Evolutionary conservation across 73 alveolate genomes (phyloP).

Genomic region (Blepharisma stoltei): DNA sequence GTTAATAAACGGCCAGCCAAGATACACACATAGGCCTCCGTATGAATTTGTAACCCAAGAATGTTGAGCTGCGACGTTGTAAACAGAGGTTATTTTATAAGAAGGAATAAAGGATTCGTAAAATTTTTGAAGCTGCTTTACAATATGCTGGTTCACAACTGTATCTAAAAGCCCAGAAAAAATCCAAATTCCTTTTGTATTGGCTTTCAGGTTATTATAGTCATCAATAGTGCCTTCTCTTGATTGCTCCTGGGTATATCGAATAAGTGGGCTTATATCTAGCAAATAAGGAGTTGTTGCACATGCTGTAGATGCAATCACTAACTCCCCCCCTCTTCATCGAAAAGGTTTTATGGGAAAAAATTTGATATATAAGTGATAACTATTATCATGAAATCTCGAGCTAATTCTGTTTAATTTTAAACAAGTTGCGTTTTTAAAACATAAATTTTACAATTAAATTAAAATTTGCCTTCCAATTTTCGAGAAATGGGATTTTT

Average conservation of each 20-base stretch:
- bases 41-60: slow-evolving; percentile 46
- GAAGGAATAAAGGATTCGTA: slow-evolving; percentile 23
- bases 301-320: slow-evolving; percentile 13
- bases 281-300: not conserved
- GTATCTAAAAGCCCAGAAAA: slow-evolving; percentile 46
- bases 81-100: slow-evolving; percentile 24
- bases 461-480: too few species aligned
- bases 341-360: too few species aligned
- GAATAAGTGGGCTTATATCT: not conserved
- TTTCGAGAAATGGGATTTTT: too few species aligned
- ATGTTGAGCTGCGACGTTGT: slow-evolving; percentile 42
- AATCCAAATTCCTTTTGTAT: slow-evolving; percentile 31
- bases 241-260: not conserved
- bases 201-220: not conserved
- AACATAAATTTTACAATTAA: too few species aligned
- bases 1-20: slow-evolving; percentile 46
- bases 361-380: too few species aligned
- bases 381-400: too few species aligned
- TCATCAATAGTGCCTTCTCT: slow-evolving; percentile 17
- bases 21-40: slow-evolving; percentile 35
- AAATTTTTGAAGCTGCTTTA: slow-evolving; percentile 29
- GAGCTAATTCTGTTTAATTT: too few species aligned
- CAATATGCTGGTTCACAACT: slow-evolving; percentile 39
- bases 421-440: too few species aligned
- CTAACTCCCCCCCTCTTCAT: too few species aligned